These are phyloP conservation scores for Wickerhamomyces ciferrii DNA, from an alignment of 805 yeast species.

Conservation along the genomic window DNA sequence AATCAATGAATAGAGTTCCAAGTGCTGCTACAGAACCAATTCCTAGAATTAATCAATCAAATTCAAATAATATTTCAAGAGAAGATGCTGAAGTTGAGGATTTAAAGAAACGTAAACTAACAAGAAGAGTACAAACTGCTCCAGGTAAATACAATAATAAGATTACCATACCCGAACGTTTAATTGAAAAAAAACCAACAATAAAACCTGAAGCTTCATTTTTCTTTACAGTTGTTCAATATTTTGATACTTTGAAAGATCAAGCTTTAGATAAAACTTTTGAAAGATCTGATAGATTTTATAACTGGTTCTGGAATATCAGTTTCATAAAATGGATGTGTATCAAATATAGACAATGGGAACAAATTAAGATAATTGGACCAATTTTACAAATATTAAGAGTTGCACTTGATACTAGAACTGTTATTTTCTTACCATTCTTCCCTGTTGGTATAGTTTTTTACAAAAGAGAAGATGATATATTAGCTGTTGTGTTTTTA, in stretches of 20 bases:
- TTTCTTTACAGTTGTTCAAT: slow-evolving; percentile 13
- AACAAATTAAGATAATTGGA: slow-evolving; percentile 10
- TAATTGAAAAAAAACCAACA: slow-evolving; percentile 10
- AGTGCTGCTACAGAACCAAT: slow-evolving; percentile 12
- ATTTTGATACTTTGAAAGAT: slow-evolving; percentile 10
- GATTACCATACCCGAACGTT: slow-evolving; percentile 7
- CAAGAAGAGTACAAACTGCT: slow-evolving; percentile 11
- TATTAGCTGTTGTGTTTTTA: slow-evolving; percentile 17
- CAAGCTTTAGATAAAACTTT: slow-evolving; percentile 12
- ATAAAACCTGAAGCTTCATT: slow-evolving; percentile 14
- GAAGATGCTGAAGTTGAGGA: not conserved
- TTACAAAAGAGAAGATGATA: slow-evolving; percentile 7
- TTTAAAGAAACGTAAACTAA: slow-evolving; percentile 6
- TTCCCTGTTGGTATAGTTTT: slow-evolving; percentile 19
- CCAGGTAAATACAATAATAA: slow-evolving; percentile 3
- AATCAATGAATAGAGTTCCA: not conserved
- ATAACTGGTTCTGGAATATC: slow-evolving; percentile 11
- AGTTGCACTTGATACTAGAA: slow-evolving; percentile 13
- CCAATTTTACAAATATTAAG: slow-evolving; percentile 11
- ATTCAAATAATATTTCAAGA: not conserved
- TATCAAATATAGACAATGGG: slow-evolving; percentile 8
- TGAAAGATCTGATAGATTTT: slow-evolving; percentile 8
- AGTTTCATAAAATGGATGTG: slow-evolving; percentile 4
- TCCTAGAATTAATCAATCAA: not conserved
- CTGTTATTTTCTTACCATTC: slow-evolving; percentile 13